Evolutionary conservation across 1,284 basidiomycete species (phyloP).

Genomic region (Schizophyllum commune): DNA sequence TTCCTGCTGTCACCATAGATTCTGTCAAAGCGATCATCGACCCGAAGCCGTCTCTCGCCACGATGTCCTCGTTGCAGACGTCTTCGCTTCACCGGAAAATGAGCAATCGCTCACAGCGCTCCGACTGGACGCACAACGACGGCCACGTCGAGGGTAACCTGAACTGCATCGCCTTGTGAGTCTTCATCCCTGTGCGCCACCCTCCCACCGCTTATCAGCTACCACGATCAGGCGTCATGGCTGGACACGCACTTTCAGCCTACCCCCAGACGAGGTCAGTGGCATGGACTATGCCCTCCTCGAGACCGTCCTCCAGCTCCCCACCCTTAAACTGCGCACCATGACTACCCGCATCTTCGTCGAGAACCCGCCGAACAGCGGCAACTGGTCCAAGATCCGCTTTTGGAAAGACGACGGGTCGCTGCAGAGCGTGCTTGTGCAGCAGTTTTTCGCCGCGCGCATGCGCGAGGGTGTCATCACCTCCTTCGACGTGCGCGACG

Average conservation of each 20-base stretch:
- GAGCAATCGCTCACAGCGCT: background rate
- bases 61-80: background rate
- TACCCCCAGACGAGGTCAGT: conserved; percentile 16
- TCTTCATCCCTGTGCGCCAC: background rate
- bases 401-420: conserved; percentile 20
- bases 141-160: conserved; percentile 16
- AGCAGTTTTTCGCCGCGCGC: conserved; percentile 17
- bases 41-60: background rate
- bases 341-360: conserved; percentile 17
- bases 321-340: conserved; percentile 18
- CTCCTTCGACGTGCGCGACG: conserved; percentile 19
- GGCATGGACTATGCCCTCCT: conserved; percentile 18
- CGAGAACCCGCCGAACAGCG: conserved; percentile 19
- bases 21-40: background rate
- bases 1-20: background rate
- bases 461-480: conserved; percentile 14
- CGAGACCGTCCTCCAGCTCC: conserved; percentile 18
- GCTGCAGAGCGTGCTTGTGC: conserved; percentile 19
- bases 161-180: conserved; percentile 15
- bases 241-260: conserved; percentile 21
- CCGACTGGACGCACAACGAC: conserved; percentile 6
- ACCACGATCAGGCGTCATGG: conserved; percentile 17
- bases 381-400: conserved; percentile 17
- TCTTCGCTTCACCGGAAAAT: background rate
- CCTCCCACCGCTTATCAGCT: background rate